Evolutionary conservation across 1,284 basidiomycete genomes (phyloP).

Genomic region (Boletellus deceptivus): DNA sequence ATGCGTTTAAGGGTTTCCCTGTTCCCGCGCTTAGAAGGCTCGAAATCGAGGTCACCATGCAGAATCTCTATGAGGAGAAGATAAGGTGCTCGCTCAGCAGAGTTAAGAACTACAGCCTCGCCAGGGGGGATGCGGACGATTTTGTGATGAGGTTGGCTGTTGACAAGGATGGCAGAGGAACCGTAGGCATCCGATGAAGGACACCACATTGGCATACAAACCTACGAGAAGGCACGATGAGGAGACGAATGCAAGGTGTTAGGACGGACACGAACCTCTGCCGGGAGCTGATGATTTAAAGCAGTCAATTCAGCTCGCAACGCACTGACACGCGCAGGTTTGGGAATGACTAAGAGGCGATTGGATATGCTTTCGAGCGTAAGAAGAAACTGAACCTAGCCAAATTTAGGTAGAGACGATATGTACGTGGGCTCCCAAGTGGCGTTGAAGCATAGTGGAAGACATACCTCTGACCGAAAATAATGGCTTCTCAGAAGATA

Average conservation of each 20-base stretch:
- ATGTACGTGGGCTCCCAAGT: conserved; percentile 2
- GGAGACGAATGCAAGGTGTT: conserved; percentile 2
- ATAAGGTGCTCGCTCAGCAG: conserved; percentile 94
- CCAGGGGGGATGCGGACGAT: conserved; percentile 97
- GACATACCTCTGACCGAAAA: conserved; percentile 82
- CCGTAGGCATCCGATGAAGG: conserved; percentile 61
- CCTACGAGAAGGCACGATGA: conserved; percentile 41
- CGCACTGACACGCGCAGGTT: conserved; percentile 92
- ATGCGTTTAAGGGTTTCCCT: conserved; percentile 85
- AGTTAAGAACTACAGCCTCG: conserved; percentile 97
- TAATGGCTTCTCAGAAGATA: conserved; percentile 86
- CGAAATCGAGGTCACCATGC: conserved; percentile 91
- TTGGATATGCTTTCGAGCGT: conserved; percentile 93
- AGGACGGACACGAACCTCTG: conserved; percentile 60
- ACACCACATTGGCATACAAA: conserved; percentile 99
- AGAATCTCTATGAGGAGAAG: conserved; percentile 93
- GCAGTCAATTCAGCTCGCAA: conserved; percentile 94
- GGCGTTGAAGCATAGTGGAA: background rate
- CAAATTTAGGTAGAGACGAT: background rate
- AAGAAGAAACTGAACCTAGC: conserved; percentile 81
- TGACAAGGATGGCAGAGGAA: conserved; percentile 31
- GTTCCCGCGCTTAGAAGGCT: conserved; percentile 82
- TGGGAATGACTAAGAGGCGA: conserved; percentile 87
- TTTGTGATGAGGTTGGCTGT: conserved; percentile 79
- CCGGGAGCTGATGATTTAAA: conserved; percentile 94